Conservation (phyloP, 2,329 filamentous ascomycete genomes). For the Coniochaeta hoffmannii region DNA sequence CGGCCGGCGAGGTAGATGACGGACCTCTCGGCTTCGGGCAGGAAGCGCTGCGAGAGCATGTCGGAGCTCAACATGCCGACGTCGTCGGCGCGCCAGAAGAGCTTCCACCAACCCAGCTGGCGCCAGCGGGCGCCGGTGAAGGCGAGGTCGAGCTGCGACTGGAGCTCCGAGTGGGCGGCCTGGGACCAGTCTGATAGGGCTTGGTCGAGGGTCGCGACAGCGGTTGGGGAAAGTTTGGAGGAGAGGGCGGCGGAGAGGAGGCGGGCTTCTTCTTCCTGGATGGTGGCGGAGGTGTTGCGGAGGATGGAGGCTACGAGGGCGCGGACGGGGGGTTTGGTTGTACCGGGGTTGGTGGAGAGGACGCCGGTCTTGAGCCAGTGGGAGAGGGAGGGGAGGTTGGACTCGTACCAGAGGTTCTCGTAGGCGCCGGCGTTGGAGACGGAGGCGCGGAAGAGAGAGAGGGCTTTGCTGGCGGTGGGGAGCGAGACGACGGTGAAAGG, state of each 20-base stretch:
- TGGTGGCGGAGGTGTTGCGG: conserved; percentile 39
- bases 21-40: conserved; percentile 69
- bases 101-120: conserved; percentile 84
- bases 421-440: conserved; percentile 64
- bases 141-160: conserved; percentile 68
- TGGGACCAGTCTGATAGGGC: conserved; percentile 69
- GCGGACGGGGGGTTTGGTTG: conserved; percentile 59
- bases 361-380: conserved; percentile 56
- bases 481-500: conserved; percentile 57
- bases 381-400: conserved; percentile 57
- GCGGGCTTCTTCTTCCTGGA: conserved; percentile 41
- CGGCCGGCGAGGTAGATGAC: conserved; percentile 78
- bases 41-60: conserved; percentile 68
- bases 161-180: conserved; percentile 73
- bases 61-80: conserved; percentile 76
- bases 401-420: conserved; percentile 66
- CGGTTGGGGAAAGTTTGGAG: conserved; percentile 23
- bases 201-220: conserved; percentile 40
- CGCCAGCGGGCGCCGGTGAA: conserved; percentile 73
- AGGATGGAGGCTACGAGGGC: conserved; percentile 62
- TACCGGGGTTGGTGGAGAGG: conserved; percentile 27
- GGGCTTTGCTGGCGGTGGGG: conserved; percentile 50
- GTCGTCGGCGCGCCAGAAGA: conserved; percentile 92
- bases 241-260: conserved; percentile 25
- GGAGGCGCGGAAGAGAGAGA: conserved; percentile 61